Evolutionary conservation across 352 stramenopile genomes (phyloP), one percentile per base, ranked within the genome.

Genomic region (Phytophthora fragariaefolia): DNA sequence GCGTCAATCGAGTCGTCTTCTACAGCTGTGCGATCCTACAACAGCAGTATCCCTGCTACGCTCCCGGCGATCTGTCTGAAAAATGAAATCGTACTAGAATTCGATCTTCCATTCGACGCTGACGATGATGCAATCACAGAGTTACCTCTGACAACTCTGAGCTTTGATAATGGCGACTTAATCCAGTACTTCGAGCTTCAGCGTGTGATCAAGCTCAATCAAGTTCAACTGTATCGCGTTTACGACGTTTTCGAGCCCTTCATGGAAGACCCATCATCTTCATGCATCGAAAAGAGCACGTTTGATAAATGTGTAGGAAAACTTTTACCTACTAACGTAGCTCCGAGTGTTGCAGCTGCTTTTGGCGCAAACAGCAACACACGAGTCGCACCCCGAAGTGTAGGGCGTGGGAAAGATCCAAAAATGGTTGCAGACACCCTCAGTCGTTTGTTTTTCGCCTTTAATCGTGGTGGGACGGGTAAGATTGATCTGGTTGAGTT

Each of bases 401-500:
- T 93, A 4, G 82, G 82, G 3, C 74, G 77, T 28, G 73, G 74
- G 12, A 89, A 92, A n/a, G 80, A 92, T 32, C 73, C 75, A 9
- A 92, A 91, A 63, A 94, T 92, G 83, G 82, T 89, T 4, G 85
- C 85, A 7, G 85, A 91, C 54, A 87, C 67, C 0, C 71, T 96
- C 1, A 87, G 85, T 18, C 78, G 86, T 15, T 63, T 96, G 15
- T 96, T 95, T 62, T 96, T 96, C 51, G 88, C 88, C 1, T 96
- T 94, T 64, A 96, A 96, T 40, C 86, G 88, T 26, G 82, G 83
- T 4, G 88, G 88, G 2, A 96, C 86, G 0, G 88, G 88, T 12
- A 92, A 92, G 56, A 93, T 96, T 40, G 88, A 96, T 53, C 57
- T 92, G 32, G 66, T 92, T 10, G 91, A 99, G 66, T 96, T 99